Percentiles rank a stretch among this genome's conserved stretches.
These are phyloP conservation scores for Ophiognomonia clavigignenti-juglandacearum DNA, from an alignment of 2,329 filamentous ascomycete genomes.

Conservation along the genomic window DNA sequence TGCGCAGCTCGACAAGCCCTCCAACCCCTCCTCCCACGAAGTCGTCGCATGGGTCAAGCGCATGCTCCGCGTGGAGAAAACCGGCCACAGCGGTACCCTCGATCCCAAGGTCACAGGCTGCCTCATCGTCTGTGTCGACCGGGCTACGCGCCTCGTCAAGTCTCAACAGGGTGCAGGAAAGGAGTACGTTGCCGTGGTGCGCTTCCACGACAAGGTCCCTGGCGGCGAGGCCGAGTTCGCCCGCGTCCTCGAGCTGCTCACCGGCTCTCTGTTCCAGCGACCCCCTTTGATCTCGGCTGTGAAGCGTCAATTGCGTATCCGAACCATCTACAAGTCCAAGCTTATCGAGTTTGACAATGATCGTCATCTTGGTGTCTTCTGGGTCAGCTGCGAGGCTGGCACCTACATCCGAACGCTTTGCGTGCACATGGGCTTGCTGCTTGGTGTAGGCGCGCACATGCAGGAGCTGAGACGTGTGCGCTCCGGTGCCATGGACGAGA, in stretches of 20 bases:
- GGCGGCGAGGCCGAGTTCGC: slow-evolving; percentile 91
- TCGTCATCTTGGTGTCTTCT: slow-evolving; percentile 94
- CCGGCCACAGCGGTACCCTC: slow-evolving; percentile 95
- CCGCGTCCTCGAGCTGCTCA: slow-evolving; percentile 90
- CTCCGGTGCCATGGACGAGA: slow-evolving; percentile 92
- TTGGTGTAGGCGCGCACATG: slow-evolving; percentile 72
- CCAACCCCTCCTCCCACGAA: slow-evolving; percentile 96
- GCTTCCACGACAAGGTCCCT: slow-evolving; percentile 91
- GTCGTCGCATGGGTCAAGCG: slow-evolving; percentile 99
- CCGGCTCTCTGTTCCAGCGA: slow-evolving; percentile 93
- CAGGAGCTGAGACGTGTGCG: slow-evolving; percentile 93
- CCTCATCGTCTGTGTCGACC: slow-evolving; percentile 92
- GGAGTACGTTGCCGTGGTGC: slow-evolving; percentile 95
- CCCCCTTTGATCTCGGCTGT: slow-evolving; percentile 97
- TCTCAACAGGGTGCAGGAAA: slow-evolving; percentile 98
- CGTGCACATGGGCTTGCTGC: slow-evolving; percentile 70
- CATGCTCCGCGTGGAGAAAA: slow-evolving; percentile 91
- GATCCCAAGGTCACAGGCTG: slow-evolving; percentile 98
- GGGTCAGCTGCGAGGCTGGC: slow-evolving; percentile 97
- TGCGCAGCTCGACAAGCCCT: slow-evolving; percentile 68
- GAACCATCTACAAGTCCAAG: slow-evolving; percentile 97
- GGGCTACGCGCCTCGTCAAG: slow-evolving; percentile 95
- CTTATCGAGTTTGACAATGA: slow-evolving; percentile 98
- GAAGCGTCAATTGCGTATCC: slow-evolving; percentile 96
- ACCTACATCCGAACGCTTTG: slow-evolving; percentile 99